A percentile compares a stretch with the other conserved stretches of the same genome.
phyloP scores from a whole-genome alignment of 1,284 basidiomycete species.

The Naganishia albida region DNA sequence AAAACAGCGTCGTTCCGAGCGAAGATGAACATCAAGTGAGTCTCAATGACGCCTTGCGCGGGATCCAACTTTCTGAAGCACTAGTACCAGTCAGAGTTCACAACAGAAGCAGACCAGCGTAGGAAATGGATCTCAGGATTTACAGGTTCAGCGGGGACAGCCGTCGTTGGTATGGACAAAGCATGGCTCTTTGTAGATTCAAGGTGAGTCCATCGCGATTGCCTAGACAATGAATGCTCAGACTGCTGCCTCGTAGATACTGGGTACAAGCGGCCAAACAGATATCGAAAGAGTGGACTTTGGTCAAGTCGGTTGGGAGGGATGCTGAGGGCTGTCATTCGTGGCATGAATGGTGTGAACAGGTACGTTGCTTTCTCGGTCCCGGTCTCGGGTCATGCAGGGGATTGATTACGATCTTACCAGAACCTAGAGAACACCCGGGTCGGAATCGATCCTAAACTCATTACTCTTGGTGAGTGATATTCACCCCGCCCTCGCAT shows the following conservation, averaged over 20 bases:
- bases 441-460: slow-evolving; percentile 85
- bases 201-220: slow-evolving; percentile 36
- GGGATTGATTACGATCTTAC: background rate
- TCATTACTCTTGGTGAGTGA: slow-evolving; percentile 68
- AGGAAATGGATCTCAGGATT: slow-evolving; percentile 85
- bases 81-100: slow-evolving; percentile 81
- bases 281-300: slow-evolving; percentile 73
- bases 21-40: slow-evolving; percentile 23
- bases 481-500: too few relatives aligned
- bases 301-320: slow-evolving; percentile 66
- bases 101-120: slow-evolving; percentile 76
- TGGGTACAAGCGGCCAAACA: slow-evolving; percentile 80
- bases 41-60: slow-evolving; percentile 31
- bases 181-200: slow-evolving; percentile 74
- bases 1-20: slow-evolving; percentile 15
- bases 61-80: slow-evolving; percentile 27
- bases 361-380: slow-evolving; percentile 44
- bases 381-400: background rate
- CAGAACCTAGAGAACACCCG: slow-evolving; percentile 57
- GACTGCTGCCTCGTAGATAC: slow-evolving; percentile 58
- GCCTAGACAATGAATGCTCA: too few relatives aligned
- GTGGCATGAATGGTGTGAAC: slow-evolving; percentile 77
- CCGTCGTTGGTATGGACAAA: slow-evolving; percentile 56
- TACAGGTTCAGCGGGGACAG: slow-evolving; percentile 79
- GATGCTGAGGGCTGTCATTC: slow-evolving; percentile 62